Conservation (phyloP, 2,329 filamentous ascomycete species). For the Clonostachys solani region DNA sequence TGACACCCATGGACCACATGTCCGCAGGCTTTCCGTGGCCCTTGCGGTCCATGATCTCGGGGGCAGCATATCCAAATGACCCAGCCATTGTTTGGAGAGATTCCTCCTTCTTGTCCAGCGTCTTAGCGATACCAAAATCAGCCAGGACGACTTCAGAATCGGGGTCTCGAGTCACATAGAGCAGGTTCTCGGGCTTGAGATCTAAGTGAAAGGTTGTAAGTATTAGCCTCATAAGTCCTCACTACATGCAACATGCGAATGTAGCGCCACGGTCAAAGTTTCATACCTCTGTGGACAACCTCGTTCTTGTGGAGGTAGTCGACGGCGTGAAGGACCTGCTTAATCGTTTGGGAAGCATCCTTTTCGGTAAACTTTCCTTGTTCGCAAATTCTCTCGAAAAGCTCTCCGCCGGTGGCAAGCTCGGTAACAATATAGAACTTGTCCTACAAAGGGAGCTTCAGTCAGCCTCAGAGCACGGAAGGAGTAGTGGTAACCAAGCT, state of each 20-base stretch:
- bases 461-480: neutral
- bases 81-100: constrained; percentile 98
- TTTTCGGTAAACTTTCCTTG: constrained; percentile 98
- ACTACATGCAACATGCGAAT: neutral
- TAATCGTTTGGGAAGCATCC: constrained; percentile 93
- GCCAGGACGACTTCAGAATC: constrained; percentile 88
- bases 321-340: constrained; percentile 87
- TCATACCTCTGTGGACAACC: constrained; percentile 86
- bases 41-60: constrained; percentile 96
- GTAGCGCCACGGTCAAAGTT: neutral
- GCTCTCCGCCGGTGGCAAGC: constrained; percentile 88
- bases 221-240: constrained; percentile 5
- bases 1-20: constrained; percentile 99
- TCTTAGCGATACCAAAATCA: constrained; percentile 98
- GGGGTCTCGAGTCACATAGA: constrained; percentile 77
- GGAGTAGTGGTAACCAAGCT: neutral
- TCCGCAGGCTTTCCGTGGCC: constrained; percentile 98
- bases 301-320: constrained; percentile 93
- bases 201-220: constrained; percentile 47
- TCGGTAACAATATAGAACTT: constrained; percentile 99
- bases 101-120: constrained; percentile 85
- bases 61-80: constrained; percentile 95
- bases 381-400: constrained; percentile 98
- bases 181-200: constrained; percentile 94
- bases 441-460: constrained; percentile 54